A percentile compares a stretch with the other conserved stretches of the same genome.
phyloP scores from a whole-genome alignment of 768 basidiomycete species.

The Mrakia gelida region DNA sequence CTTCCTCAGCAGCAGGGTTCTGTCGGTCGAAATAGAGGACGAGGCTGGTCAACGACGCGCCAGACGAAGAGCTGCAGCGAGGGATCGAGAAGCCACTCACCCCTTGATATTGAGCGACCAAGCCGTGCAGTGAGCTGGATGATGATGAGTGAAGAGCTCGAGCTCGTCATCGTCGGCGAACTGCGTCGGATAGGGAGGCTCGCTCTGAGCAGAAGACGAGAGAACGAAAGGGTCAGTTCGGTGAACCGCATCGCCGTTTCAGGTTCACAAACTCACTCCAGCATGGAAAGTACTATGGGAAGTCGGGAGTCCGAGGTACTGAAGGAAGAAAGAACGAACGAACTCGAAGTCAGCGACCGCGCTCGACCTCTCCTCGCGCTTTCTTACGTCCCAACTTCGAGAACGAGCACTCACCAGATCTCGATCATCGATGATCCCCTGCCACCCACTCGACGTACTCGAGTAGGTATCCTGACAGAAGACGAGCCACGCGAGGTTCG shows the following conservation, averaged over 20 bases:
- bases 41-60: neutral
- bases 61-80: neutral
- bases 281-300: no score
- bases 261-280: no score
- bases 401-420: neutral
- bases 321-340: neutral
- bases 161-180: neutral
- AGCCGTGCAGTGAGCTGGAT: neutral
- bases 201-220: no score
- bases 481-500: neutral
- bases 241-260: no score
- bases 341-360: neutral
- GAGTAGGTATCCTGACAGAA: neutral
- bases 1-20: neutral
- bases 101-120: neutral
- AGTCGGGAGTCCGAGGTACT: neutral
- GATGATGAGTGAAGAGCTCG: neutral
- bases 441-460: neutral
- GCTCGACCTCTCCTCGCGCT: neutral
- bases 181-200: neutral
- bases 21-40: neutral
- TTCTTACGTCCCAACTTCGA: no score
- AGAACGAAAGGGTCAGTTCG: no score
- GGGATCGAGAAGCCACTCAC: neutral
- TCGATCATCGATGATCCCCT: neutral